Evolutionary conservation across 371 early-diverging fungal species (phyloP).

Genomic region (Dentiscutata heterogama): DNA sequence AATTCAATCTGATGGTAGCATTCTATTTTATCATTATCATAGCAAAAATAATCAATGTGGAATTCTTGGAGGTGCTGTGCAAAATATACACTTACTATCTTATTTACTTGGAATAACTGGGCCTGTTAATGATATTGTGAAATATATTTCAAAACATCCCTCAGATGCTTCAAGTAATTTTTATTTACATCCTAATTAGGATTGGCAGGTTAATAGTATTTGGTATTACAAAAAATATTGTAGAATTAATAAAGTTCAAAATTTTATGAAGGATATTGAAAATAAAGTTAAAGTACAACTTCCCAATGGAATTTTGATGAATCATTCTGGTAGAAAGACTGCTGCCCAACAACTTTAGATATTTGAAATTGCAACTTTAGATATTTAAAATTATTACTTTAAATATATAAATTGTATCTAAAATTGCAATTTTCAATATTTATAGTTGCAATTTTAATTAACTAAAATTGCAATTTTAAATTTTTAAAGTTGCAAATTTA

Average conservation of each 20-base stretch:
- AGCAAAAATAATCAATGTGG: background rate
- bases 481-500: too few relatives aligned
- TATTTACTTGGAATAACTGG: background rate
- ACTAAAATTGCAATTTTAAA: too few relatives aligned
- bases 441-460: too few relatives aligned
- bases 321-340: background rate
- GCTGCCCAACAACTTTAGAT: too few relatives aligned
- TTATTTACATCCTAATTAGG: background rate
- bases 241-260: background rate
- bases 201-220: background rate
- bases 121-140: background rate
- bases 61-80: background rate
- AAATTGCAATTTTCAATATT: too few relatives aligned
- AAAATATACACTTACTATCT: background rate
- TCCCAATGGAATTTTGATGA: background rate
- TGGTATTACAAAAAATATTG: background rate
- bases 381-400: too few relatives aligned
- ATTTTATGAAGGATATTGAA: conserved; percentile 8
- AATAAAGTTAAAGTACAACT: background rate
- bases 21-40: background rate
- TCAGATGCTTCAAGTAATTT: background rate
- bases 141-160: conserved; percentile 6
- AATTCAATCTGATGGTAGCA: background rate
- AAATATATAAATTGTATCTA: too few relatives aligned
- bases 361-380: too few relatives aligned